Base-by-base conservation (phyloP, 208 protist species). In the Acanthamoeba polyphaga region DNA sequence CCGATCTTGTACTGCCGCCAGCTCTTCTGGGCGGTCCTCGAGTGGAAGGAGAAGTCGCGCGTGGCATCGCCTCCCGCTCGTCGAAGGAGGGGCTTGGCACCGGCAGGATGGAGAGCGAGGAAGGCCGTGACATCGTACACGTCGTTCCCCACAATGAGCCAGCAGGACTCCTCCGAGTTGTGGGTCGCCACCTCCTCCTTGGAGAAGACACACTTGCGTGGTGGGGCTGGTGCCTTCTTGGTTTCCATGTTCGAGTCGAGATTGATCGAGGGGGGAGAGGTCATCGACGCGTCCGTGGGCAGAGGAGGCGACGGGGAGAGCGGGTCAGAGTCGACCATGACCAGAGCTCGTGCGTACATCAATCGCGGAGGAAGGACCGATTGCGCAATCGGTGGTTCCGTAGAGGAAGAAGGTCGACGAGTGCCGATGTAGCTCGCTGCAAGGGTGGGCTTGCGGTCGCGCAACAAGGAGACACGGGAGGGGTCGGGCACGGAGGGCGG, bases 91-190 rank as follows among this genome's bases (percentile, higher is more conserved):
- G 87, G 46, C 38, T 92, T 76, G 87, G 87, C 87, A 27, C 87
- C 87, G 8, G 87, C 87, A 27, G 87, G 87, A 34, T 92, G 87
- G 15, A 27, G 22, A 3, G 13, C 22, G 27, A 92, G 87, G 38
- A 92, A 92, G 34, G 87, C 27, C 24, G 87, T 92, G 24, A 92
- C 87, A 49, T 92, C 87, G 58, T 92, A 92, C 38, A 92, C 87
- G 22, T 92, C 46, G 46, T 49, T 66, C 13, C 87, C 64, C 22
- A 92, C 87, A 32, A 92, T 92, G 19, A 92, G 46, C 87, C 87
- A 92, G 19, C 87, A 92, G 13, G 58, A 76, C 87, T 92, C 34
- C 27, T 66, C 87, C 87, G 87, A 60, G 38, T 92, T 92, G 64
- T 92, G 87, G 58, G 19, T 17, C 3, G 87, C 55, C n/a, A 92